Conservation (phyloP, 2,329 filamentous ascomycete species). For the Calonectria fujianensis region DNA sequence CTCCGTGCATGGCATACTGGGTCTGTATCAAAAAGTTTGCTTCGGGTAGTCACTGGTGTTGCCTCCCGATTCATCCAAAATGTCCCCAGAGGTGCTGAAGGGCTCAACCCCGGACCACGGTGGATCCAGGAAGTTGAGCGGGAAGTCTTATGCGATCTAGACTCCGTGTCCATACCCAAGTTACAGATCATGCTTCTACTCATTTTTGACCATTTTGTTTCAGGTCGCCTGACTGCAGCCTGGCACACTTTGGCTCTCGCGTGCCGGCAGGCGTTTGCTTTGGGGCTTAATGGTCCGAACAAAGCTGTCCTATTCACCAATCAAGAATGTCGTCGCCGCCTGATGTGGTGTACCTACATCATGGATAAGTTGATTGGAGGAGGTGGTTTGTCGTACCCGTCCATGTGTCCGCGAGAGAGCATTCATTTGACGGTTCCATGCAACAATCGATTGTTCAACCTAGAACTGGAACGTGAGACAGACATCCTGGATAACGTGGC, state of each 20-base stretch:
- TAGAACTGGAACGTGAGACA: background rate
- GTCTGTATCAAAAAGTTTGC: conserved; percentile 3
- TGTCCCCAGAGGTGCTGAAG: background rate
- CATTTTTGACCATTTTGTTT: background rate
- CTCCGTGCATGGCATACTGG: conserved; percentile 10
- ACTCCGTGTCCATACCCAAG: conserved; percentile 7
- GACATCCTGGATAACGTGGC: conserved; percentile 3
- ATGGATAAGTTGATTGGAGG: conserved; percentile 10
- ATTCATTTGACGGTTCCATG: conserved; percentile 12
- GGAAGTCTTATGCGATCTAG: conserved; percentile 7
- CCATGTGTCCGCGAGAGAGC: conserved; percentile 9
- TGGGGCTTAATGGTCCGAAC: background rate
- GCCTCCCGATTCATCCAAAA: conserved; percentile 1
- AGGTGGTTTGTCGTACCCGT: background rate
- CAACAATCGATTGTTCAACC: conserved; percentile 9
- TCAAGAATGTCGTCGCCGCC: conserved; percentile 1
- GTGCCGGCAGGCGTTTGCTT: background rate
- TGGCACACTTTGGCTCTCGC: conserved; percentile 7
- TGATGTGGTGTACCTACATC: conserved; percentile 2
- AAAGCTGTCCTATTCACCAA: conserved; percentile 10
- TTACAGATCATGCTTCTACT: conserved; percentile 6
- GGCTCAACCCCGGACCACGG: background rate
- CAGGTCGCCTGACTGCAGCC: background rate
- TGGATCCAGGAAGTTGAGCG: background rate
- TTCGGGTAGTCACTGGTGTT: conserved; percentile 3